These are phyloP conservation scores for Capsella bursapastoris DNA, from an alignment of 345 rosid genomes.

Conservation along the genomic window DNA sequence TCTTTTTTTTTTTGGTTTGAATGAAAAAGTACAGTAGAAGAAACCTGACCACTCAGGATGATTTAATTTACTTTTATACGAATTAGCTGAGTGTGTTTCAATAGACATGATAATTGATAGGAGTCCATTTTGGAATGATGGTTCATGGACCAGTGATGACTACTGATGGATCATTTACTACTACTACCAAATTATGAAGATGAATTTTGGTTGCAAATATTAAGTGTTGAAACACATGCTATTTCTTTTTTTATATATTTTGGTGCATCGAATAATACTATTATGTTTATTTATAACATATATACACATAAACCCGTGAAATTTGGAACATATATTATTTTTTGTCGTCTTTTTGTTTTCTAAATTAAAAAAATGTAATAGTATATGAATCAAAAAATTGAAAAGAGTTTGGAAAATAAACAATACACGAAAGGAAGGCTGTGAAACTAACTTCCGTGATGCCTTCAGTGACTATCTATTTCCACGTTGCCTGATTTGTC, in stretches of 20 bases:
- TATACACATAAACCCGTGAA: slow-evolving; percentile 9
- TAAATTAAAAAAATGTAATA: background rate
- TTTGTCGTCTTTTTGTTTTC: background rate
- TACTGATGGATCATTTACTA: slow-evolving; percentile 1
- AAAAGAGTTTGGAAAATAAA: slow-evolving; percentile 5
- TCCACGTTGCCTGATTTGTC: slow-evolving; percentile 49
- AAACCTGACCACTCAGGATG: slow-evolving; percentile 28
- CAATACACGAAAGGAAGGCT: slow-evolving; percentile 15
- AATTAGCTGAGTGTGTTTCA: slow-evolving; percentile 2
- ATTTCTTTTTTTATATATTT: too few relatives aligned
- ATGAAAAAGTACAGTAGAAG: slow-evolving; percentile 9
- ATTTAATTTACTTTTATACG: slow-evolving; percentile 16
- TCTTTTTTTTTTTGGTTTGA: background rate
- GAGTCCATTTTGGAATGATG: slow-evolving; percentile 27
- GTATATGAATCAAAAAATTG: slow-evolving; percentile 3
- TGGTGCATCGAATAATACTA: too few relatives aligned
- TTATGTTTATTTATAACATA: too few relatives aligned
- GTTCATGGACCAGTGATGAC: slow-evolving; percentile 32
- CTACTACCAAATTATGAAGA: slow-evolving; percentile 10
- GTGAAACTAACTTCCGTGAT: slow-evolving; percentile 33
- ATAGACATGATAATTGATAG: slow-evolving; percentile 32
- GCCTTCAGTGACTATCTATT: slow-evolving; percentile 33
- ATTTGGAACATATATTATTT: slow-evolving; percentile 29
- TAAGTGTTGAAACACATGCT: too few relatives aligned
- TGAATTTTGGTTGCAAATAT: slow-evolving; percentile 1